Evolutionary conservation across 140 eudicot genomes (phyloP).

Genomic region (Stevia rebaudiana): DNA sequence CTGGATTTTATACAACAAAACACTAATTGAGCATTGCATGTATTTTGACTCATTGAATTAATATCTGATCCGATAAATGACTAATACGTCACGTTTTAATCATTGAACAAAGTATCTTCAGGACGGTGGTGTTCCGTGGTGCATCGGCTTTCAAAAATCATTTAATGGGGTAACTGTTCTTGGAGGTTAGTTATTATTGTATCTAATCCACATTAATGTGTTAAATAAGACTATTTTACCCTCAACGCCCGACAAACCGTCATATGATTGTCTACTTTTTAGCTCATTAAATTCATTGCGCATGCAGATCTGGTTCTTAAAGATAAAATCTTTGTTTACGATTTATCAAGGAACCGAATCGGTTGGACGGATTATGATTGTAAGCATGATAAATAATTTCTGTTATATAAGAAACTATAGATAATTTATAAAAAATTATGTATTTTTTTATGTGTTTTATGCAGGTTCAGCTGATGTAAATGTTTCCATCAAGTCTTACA

Average conservation of each 20-base stretch:
- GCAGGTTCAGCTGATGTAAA: constrained; percentile 77
- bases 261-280: background rate
- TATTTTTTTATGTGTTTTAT: background rate
- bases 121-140: constrained; percentile 81
- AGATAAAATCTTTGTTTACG: constrained; percentile 74
- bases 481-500: constrained; percentile 62
- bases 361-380: constrained; percentile 91
- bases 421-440: background rate
- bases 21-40: background rate
- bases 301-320: constrained; percentile 75
- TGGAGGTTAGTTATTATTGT: constrained; percentile 58
- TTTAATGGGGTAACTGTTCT: constrained; percentile 55
- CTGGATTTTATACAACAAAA: background rate
- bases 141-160: constrained; percentile 75
- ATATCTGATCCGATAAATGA: constrained; percentile 8
- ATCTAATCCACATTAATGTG: background rate
- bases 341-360: constrained; percentile 51
- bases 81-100: background rate
- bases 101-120: constrained; percentile 23
- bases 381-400: constrained; percentile 29
- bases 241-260: background rate
- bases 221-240: background rate
- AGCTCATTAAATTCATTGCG: background rate
- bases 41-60: background rate
- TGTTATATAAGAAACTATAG: background rate